phyloP scores from a whole-genome alignment of 225 moss, liverwort and hornwort genomes.

The Sphagnum tenellum region DNA sequence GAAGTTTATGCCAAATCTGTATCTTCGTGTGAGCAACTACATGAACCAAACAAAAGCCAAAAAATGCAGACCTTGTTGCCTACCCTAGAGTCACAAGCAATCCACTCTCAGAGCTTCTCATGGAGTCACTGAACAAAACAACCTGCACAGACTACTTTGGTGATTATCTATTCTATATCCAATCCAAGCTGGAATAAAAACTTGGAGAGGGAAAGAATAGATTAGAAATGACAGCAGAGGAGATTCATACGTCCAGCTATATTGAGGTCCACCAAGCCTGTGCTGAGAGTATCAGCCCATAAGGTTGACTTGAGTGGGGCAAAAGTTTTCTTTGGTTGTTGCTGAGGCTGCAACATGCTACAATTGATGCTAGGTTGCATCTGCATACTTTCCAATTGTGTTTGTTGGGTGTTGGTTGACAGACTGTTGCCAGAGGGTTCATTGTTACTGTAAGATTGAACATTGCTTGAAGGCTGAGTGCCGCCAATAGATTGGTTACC shows the following conservation, averaged over 20 bases:
- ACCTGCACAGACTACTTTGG: conserved; percentile 26
- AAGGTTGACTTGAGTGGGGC: conserved; percentile 50
- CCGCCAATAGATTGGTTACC: no score
- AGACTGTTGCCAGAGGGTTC: neutral
- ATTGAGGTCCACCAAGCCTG: conserved; percentile 71
- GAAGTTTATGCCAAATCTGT: no score
- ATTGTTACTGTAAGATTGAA: neutral
- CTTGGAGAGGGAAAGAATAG: neutral
- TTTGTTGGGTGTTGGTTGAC: conserved; percentile 11
- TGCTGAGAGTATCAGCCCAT: conserved; percentile 86
- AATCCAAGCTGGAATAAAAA: neutral
- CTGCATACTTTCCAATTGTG: conserved; percentile 6
- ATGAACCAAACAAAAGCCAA: no score
- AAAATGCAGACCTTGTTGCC: no score
- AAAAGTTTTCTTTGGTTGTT: conserved; percentile 43
- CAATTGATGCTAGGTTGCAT: conserved; percentile 5
- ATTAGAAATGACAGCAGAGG: neutral
- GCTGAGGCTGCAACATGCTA: conserved; percentile 15
- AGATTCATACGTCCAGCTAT: conserved; percentile 41
- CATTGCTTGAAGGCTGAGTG: neutral
- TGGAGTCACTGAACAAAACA: conserved; percentile 9
- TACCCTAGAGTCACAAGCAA: no score
- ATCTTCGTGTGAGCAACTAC: no score
- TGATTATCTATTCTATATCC: neutral
- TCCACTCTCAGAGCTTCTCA: no score